These are phyloP conservation scores for Penicillium arizonense DNA, from an alignment of 495 filamentous ascomycete species.

Conservation along the genomic window DNA sequence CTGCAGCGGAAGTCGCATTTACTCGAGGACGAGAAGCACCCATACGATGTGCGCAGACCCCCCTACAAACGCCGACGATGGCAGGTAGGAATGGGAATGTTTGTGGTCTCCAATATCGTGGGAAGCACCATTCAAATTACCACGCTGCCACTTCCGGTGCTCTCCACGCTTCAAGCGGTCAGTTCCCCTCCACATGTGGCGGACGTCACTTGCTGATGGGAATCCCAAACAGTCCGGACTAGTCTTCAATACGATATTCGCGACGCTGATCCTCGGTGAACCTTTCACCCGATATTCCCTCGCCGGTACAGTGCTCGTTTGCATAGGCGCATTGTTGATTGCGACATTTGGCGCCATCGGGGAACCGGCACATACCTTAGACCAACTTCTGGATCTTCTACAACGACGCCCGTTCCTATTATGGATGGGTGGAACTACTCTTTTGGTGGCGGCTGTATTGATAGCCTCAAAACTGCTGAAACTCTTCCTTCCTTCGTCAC, in stretches of 20 bases:
- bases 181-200: conserved; percentile 19
- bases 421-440: conserved; percentile 80
- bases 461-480: conserved; percentile 57
- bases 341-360: conserved; percentile 91
- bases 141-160: conserved; percentile 87
- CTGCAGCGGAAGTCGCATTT: conserved; percentile 98
- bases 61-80: conserved; percentile 90
- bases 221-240: conserved; percentile 62
- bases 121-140: conserved; percentile 98
- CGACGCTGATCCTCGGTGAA: conserved; percentile 88
- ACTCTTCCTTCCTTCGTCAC: conserved; percentile 40
- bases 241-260: conserved; percentile 98
- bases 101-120: conserved; percentile 88
- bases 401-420: conserved; percentile 73
- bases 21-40: conserved; percentile 89
- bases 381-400: conserved; percentile 76
- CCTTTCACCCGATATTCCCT: conserved; percentile 91
- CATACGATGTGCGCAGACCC: conserved; percentile 75
- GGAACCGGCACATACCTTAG: conserved; percentile 88
- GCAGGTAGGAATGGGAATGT: conserved; percentile 98
- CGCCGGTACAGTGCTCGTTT: conserved; percentile 84
- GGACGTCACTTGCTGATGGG: conserved; percentile 2
- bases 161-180: conserved; percentile 91
- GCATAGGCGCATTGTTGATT: conserved; percentile 81
- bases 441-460: conserved; percentile 69